phyloP scores from a whole-genome alignment of 306 rosid species.

The Prunus salicina region DNA sequence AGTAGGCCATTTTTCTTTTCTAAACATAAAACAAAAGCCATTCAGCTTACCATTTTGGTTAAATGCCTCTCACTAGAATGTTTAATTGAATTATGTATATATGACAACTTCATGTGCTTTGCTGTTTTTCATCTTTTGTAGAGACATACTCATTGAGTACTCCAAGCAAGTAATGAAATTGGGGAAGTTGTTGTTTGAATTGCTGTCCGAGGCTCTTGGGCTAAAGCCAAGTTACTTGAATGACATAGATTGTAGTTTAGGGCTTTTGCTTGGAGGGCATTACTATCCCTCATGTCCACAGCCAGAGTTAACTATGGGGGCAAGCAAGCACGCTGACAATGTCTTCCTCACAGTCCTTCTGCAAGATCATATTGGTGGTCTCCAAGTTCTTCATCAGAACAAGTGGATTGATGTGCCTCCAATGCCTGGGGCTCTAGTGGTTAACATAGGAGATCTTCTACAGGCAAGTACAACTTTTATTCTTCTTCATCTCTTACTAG shows the following conservation, averaged over 20 bases:
- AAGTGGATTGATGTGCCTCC: conserved; percentile 1
- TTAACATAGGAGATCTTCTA: conserved; percentile 21
- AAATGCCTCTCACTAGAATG: too few species aligned
- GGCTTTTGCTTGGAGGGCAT: too few species aligned
- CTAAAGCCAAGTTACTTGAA: too few species aligned
- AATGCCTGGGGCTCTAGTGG: conserved; percentile 12
- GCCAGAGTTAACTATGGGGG: too few species aligned
- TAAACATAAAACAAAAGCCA: too few species aligned
- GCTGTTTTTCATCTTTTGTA: background rate
- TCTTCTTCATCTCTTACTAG: background rate
- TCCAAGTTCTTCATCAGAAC: conserved; percentile 33
- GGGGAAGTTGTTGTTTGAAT: conserved; percentile 25
- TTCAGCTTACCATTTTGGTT: too few species aligned
- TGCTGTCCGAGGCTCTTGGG: conserved; percentile 19
- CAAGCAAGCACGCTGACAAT: too few species aligned
- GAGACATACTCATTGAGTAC: conserved; percentile 19
- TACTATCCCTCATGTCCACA: too few species aligned
- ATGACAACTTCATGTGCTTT: background rate
- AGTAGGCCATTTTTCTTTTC: too few species aligned
- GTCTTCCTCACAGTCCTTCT: too few species aligned
- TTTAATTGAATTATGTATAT: too few species aligned
- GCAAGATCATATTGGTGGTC: conserved; percentile 55
- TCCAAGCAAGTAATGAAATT: conserved; percentile 33
- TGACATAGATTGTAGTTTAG: too few species aligned
- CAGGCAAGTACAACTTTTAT: conserved; percentile 12